phyloP scores from a whole-genome alignment of 257 asterid species.

The Handroanthus guayacan region DNA sequence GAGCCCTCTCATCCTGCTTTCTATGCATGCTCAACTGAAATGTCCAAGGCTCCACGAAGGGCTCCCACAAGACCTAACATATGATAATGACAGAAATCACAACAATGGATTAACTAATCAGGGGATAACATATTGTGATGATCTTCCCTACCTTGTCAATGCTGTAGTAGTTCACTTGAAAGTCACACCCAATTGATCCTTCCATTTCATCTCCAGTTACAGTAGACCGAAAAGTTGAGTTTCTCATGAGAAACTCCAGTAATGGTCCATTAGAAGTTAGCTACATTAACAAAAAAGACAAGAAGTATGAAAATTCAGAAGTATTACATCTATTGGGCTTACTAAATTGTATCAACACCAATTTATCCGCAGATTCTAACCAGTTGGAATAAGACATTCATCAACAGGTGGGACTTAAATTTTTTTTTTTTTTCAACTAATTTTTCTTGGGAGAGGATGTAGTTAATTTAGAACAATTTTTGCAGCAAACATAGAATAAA shows the following conservation, averaged over 20 bases:
- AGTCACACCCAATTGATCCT: slow-evolving; percentile 70
- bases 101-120: slow-evolving; percentile 30
- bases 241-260: slow-evolving; percentile 70
- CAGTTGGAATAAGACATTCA: slow-evolving; percentile 11
- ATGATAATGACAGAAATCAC: slow-evolving; percentile 28
- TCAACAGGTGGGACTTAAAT: neutral
- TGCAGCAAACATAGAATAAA: neutral
- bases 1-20: slow-evolving; percentile 68
- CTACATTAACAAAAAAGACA: slow-evolving; percentile 40
- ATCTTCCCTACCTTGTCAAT: slow-evolving; percentile 73
- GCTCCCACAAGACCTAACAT: slow-evolving; percentile 90
- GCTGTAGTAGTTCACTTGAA: slow-evolving; percentile 88
- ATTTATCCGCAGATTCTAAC: slow-evolving; percentile 3
- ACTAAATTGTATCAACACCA: slow-evolving; percentile 20
- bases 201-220: slow-evolving; percentile 58
- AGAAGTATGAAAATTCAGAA: slow-evolving; percentile 29
- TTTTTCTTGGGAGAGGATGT: neutral
- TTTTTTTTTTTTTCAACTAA: neutral
- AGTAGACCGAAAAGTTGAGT: slow-evolving; percentile 49
- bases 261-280: slow-evolving; percentile 88
- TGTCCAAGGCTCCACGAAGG: slow-evolving; percentile 90
- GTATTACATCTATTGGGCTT: slow-evolving; percentile 19
- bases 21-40: slow-evolving; percentile 65
- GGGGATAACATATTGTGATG: slow-evolving; percentile 29
- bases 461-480: neutral